Percentiles rank a stretch among this genome's conserved stretches.
These are phyloP conservation scores for Xylariaceae sp. DNA, from an alignment of 2,329 filamentous ascomycete species.

Conservation along the genomic window DNA sequence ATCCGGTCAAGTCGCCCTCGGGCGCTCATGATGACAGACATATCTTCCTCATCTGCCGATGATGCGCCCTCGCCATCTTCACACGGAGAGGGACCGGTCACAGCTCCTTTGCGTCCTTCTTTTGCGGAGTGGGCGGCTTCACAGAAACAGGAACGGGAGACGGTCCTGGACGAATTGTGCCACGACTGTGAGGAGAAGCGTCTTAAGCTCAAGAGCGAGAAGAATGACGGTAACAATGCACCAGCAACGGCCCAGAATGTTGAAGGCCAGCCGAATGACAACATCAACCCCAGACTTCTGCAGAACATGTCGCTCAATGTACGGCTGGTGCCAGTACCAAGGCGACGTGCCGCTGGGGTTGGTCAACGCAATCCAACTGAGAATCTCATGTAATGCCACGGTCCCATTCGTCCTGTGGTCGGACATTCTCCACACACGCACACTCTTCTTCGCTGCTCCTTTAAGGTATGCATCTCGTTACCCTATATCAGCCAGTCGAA, in stretches of 20 bases:
- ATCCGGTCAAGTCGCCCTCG: not conserved
- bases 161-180: conserved; percentile 22
- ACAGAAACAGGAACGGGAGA: not conserved
- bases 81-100: not conserved
- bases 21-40: not conserved
- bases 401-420: too few relatives aligned
- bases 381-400: too few relatives aligned
- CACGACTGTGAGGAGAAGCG: conserved; percentile 19
- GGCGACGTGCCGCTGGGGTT: too few relatives aligned
- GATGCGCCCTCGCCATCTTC: not conserved
- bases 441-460: too few relatives aligned
- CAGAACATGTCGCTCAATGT: conserved; percentile 11
- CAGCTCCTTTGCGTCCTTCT: not conserved
- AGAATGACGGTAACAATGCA: not conserved
- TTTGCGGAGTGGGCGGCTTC: not conserved
- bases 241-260: not conserved
- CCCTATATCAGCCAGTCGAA: too few relatives aligned
- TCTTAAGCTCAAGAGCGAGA: not conserved
- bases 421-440: too few relatives aligned
- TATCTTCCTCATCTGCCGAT: not conserved
- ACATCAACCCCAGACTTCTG: not conserved
- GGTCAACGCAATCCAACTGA: too few relatives aligned
- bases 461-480: too few relatives aligned
- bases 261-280: not conserved
- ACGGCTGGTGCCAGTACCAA: not conserved